Evolutionary conservation across 2,329 filamentous ascomycete species (phyloP).

Genomic region (Talaromyces pinophilus): DNA sequence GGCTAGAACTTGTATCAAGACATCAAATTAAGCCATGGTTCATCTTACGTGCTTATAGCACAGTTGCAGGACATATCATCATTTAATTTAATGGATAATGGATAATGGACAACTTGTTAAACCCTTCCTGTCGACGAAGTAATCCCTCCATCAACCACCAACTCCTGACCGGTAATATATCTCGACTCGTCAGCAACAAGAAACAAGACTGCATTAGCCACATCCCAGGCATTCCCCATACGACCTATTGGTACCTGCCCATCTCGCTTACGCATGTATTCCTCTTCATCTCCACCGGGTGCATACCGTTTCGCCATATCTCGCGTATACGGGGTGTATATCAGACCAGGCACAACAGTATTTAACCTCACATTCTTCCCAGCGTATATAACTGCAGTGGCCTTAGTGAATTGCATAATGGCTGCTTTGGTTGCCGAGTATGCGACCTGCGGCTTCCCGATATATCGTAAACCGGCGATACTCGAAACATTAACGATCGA

Average conservation of each 20-base stretch:
- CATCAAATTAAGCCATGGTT: too few species aligned
- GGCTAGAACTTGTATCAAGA: too few species aligned
- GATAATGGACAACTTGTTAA: too few species aligned
- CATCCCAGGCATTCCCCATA: slow-evolving; percentile 55
- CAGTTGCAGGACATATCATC: too few species aligned
- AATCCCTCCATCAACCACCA: slow-evolving; percentile 42
- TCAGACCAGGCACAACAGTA: slow-evolving; percentile 57
- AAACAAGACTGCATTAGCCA: slow-evolving; percentile 70
- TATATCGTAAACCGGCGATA: slow-evolving; percentile 53
- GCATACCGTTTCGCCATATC: slow-evolving; percentile 49
- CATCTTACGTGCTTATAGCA: too few species aligned
- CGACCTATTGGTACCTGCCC: slow-evolving; percentile 45
- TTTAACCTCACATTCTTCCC: slow-evolving; percentile 51
- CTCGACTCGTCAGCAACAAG: slow-evolving; percentile 69
- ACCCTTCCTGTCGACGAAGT: neutral
- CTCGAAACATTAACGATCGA: slow-evolving; percentile 45
- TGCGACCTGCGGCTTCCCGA: slow-evolving; percentile 55
- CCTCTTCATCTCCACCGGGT: slow-evolving; percentile 46
- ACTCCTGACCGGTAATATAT: slow-evolving; percentile 70
- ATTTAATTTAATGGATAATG: too few species aligned
- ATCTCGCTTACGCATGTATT: slow-evolving; percentile 10
- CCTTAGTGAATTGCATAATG: slow-evolving; percentile 53
- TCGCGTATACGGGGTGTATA: slow-evolving; percentile 55
- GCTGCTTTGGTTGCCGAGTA: slow-evolving; percentile 56
- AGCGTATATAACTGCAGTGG: slow-evolving; percentile 49